Conservation (phyloP, 2,329 filamentous ascomycete genomes). For the Fonsecaea nubica region DNA sequence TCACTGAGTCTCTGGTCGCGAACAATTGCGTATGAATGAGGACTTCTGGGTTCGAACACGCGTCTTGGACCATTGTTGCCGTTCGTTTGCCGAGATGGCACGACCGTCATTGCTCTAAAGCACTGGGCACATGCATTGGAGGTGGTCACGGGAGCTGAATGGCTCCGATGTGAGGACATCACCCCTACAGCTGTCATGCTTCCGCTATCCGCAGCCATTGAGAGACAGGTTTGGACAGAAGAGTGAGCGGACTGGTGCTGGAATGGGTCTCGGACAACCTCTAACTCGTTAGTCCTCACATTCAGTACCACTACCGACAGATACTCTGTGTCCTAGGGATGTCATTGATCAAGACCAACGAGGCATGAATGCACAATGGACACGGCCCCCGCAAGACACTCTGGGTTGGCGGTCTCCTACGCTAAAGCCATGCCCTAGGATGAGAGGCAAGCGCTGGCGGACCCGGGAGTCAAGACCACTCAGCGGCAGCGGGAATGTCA, state of each 20-base stretch:
- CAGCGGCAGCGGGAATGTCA: constrained; percentile 16
- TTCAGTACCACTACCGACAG: not conserved
- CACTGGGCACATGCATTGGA: constrained; percentile 9
- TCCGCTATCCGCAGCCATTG: constrained; percentile 24
- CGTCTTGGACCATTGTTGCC: not conserved
- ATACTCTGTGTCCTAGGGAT: not conserved
- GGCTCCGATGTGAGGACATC: not conserved
- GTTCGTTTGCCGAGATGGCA: not conserved
- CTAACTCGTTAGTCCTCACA: constrained; percentile 21
- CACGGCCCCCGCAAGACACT: constrained; percentile 7
- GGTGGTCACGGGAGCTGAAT: not conserved
- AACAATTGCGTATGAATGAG: constrained; percentile 4
- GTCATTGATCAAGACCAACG: constrained; percentile 13
- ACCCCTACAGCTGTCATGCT: not conserved
- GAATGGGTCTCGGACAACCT: constrained; percentile 1
- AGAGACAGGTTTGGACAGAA: constrained; percentile 3
- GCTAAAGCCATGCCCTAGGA: constrained; percentile 11
- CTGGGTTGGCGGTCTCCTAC: not conserved
- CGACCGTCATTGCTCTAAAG: not conserved
- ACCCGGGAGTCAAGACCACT: constrained; percentile 5
- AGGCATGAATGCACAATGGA: constrained; percentile 5
- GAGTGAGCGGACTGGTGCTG: constrained; percentile 6
- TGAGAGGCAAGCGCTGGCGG: constrained; percentile 13
- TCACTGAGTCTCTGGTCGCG: not conserved
- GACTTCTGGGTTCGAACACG: not conserved